Percentiles rank a stretch among this genome's conserved stretches.
These are phyloP conservation scores for Lentinula boryana DNA, from an alignment of 768 basidiomycete genomes.

Conservation along the genomic window DNA sequence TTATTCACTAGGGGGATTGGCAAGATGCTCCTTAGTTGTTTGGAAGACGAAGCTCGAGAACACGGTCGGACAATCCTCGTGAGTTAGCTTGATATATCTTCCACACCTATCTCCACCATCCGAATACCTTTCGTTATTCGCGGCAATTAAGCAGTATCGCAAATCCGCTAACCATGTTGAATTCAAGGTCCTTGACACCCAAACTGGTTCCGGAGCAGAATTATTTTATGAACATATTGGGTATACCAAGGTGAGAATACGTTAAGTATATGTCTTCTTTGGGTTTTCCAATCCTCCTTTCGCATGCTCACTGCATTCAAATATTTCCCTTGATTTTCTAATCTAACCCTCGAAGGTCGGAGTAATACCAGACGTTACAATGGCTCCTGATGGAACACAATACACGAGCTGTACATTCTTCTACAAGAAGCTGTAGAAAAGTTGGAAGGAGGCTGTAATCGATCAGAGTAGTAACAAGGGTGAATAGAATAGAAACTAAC, in stretches of 20 bases:
- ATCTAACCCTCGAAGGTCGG: not conserved
- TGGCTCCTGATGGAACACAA: not conserved
- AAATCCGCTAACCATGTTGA: too few species aligned
- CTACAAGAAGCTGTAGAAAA: not conserved
- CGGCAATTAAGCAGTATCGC: too few species aligned
- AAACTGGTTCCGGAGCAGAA: not conserved
- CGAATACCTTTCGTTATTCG: not conserved
- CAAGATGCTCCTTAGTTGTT: not conserved
- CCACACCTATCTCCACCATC: not conserved
- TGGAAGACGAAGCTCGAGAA: conserved; percentile 1
- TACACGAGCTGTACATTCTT: not conserved
- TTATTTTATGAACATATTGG: not conserved
- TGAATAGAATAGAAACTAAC: too few species aligned
- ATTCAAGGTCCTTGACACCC: not conserved
- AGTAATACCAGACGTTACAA: not conserved
- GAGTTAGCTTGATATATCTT: not conserved
- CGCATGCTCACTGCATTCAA: not conserved
- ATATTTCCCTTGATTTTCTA: not conserved
- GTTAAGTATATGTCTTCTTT: not conserved
- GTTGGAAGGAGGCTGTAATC: too few species aligned
- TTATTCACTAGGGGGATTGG: not conserved
- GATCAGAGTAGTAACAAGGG: too few species aligned
- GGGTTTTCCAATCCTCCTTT: not conserved
- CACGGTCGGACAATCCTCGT: not conserved
- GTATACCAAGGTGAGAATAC: not conserved